Evolutionary conservation across 1,139 yeast genomes (phyloP).

Genomic region (Sugiyamaella castrensis): DNA sequence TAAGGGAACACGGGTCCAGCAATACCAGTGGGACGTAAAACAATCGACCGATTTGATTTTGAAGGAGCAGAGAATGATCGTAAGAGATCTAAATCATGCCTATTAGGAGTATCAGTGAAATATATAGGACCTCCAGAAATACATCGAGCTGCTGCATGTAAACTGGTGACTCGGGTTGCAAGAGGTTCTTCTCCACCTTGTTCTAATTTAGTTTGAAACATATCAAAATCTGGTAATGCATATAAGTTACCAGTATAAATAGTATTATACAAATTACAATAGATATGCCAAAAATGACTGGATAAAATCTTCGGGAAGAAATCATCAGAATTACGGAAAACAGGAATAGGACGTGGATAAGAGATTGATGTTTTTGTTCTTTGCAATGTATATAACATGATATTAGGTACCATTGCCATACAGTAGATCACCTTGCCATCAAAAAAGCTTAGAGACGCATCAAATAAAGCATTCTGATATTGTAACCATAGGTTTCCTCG

Average conservation of each 20-base stretch:
- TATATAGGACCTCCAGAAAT: slow-evolving; percentile 36
- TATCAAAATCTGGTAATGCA: slow-evolving; percentile 35
- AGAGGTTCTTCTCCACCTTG: slow-evolving; percentile 13
- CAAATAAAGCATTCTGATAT: slow-evolving; percentile 32
- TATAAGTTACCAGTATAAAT: slow-evolving; percentile 29
- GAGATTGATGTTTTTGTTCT: background rate
- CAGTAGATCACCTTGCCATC: slow-evolving; percentile 33
- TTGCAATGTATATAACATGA: slow-evolving; percentile 25
- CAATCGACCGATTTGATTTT: slow-evolving; percentile 20
- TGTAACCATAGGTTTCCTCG: slow-evolving; percentile 23
- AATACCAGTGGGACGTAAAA: slow-evolving; percentile 23
- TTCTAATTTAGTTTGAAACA: slow-evolving; percentile 32
- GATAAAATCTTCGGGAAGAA: slow-evolving; percentile 29
- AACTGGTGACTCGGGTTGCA: slow-evolving; percentile 18
- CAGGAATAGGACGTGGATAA: slow-evolving; percentile 17
- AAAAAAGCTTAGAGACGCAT: slow-evolving; percentile 26
- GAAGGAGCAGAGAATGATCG: slow-evolving; percentile 24
- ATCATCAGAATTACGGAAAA: slow-evolving; percentile 34
- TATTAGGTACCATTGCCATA: slow-evolving; percentile 34
- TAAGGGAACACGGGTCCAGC: slow-evolving; percentile 28
- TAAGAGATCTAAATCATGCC: slow-evolving; percentile 27
- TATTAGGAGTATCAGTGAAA: slow-evolving; percentile 30
- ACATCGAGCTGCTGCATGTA: slow-evolving; percentile 35
- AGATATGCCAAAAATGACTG: slow-evolving; percentile 36
- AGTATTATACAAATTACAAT: slow-evolving; percentile 31